Conservation (phyloP, 345 rosid species). For the Boechera retrofracta region DNA sequence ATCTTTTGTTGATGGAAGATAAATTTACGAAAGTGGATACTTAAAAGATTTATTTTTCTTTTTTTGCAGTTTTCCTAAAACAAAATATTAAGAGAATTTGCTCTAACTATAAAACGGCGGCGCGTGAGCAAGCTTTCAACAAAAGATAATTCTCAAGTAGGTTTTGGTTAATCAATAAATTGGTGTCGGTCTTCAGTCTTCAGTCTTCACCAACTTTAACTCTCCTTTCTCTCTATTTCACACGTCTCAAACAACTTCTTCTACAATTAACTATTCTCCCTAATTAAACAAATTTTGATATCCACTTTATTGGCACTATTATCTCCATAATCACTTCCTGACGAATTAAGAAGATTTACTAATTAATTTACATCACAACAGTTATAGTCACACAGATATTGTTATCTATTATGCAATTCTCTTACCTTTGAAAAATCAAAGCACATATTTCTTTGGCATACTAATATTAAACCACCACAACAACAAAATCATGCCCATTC, state of each 20-base stretch:
- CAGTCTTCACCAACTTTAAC: slow-evolving; percentile 39
- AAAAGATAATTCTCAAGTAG: not conserved
- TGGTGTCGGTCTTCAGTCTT: slow-evolving; percentile 31
- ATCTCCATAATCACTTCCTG: slow-evolving; percentile 34
- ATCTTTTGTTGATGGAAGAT: not conserved
- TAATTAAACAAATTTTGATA: slow-evolving; percentile 24
- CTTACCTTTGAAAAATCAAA: slow-evolving; percentile 34
- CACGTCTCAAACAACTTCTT: slow-evolving; percentile 38
- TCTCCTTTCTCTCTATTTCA: slow-evolving; percentile 17
- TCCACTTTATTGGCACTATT: slow-evolving; percentile 27
- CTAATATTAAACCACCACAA: slow-evolving; percentile 46
- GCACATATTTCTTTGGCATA: slow-evolving; percentile 28
- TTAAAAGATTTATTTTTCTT: not conserved
- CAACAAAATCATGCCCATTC: slow-evolving; percentile 42
- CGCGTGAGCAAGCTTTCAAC: slow-evolving; percentile 28
- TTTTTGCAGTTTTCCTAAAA: not conserved
- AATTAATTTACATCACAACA: slow-evolving; percentile 33
- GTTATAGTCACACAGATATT: slow-evolving; percentile 32
- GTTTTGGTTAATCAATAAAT: slow-evolving; percentile 37
- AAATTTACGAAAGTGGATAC: not conserved
- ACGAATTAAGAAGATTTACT: slow-evolving; percentile 28
- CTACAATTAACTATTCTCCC: slow-evolving; percentile 34
- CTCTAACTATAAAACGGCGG: slow-evolving; percentile 39
- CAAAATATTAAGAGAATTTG: slow-evolving; percentile 12
- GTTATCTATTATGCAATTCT: slow-evolving; percentile 21